phyloP scores from a whole-genome alignment of 768 basidiomycete genomes.

The Leccinellum luteum region DNA sequence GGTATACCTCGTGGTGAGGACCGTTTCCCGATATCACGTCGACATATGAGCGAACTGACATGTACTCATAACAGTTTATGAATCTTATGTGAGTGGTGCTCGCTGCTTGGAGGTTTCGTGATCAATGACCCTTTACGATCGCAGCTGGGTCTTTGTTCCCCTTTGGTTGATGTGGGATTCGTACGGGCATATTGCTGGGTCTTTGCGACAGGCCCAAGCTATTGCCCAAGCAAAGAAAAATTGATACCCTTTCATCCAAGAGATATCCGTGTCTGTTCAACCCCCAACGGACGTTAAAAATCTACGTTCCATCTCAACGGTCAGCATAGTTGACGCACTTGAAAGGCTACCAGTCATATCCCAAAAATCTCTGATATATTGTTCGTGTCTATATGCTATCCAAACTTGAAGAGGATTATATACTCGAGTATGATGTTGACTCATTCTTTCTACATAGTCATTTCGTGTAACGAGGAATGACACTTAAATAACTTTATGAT shows the following conservation, averaged over 20 bases:
- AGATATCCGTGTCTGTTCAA: neutral
- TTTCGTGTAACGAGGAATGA: too few species aligned
- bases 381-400: neutral
- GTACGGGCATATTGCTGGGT: slow-evolving; percentile 62
- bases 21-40: neutral
- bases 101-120: neutral
- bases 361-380: neutral
- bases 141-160: slow-evolving; percentile 79
- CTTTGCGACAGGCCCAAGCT: slow-evolving; percentile 46
- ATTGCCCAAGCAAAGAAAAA: slow-evolving; percentile 36
- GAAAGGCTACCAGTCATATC: neutral
- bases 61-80: slow-evolving; percentile 57
- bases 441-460: neutral
- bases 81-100: slow-evolving; percentile 60
- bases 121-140: slow-evolving; percentile 2
- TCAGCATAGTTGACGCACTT: neutral
- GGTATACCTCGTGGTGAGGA: slow-evolving; percentile 75
- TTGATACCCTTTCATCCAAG: slow-evolving; percentile 9
- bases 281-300: neutral
- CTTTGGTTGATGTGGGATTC: slow-evolving; percentile 77
- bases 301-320: neutral
- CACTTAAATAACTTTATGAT: too few species aligned
- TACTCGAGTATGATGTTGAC: neutral
- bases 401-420: too few species aligned
- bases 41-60: neutral